These are phyloP conservation scores for Acacia pycnantha DNA, from an alignment of 331 rosid species.

Conservation along the genomic window DNA sequence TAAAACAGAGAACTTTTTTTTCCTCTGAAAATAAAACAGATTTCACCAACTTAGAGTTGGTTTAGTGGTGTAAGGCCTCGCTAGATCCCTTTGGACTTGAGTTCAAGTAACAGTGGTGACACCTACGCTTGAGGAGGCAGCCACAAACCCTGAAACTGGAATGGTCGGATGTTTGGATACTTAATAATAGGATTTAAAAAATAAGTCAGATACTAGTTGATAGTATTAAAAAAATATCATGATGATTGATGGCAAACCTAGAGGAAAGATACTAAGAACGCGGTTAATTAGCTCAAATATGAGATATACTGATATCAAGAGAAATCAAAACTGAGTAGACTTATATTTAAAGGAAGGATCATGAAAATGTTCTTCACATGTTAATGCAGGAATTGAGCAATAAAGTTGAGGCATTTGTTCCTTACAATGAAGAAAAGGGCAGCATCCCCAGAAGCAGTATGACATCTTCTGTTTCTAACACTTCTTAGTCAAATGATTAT, in stretches of 20 bases:
- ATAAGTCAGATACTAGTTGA: no score
- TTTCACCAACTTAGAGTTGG: no score
- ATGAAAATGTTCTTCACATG: background rate
- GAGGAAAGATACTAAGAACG: background rate
- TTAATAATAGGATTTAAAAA: no score
- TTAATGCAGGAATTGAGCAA: slow-evolving; percentile 43
- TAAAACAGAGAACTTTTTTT: background rate
- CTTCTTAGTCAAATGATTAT: slow-evolving; percentile 40
- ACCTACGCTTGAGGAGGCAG: no score
- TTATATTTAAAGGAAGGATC: background rate
- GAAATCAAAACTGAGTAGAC: background rate
- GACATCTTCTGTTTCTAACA: slow-evolving; percentile 52
- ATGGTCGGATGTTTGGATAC: no score
- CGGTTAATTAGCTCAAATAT: background rate
- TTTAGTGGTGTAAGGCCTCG: no score
- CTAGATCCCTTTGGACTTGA: no score
- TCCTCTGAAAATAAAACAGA: no score
- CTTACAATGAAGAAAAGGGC: slow-evolving; percentile 42
- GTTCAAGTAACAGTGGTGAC: no score
- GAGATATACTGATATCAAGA: background rate
- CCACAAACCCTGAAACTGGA: no score
- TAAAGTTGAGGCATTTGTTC: slow-evolving; percentile 25
- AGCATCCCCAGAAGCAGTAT: slow-evolving; percentile 37
- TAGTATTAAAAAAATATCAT: background rate
- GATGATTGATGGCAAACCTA: background rate